Evolutionary conservation across 805 yeast genomes (phyloP).

Genomic region (Yamadazyma akitaensis): DNA sequence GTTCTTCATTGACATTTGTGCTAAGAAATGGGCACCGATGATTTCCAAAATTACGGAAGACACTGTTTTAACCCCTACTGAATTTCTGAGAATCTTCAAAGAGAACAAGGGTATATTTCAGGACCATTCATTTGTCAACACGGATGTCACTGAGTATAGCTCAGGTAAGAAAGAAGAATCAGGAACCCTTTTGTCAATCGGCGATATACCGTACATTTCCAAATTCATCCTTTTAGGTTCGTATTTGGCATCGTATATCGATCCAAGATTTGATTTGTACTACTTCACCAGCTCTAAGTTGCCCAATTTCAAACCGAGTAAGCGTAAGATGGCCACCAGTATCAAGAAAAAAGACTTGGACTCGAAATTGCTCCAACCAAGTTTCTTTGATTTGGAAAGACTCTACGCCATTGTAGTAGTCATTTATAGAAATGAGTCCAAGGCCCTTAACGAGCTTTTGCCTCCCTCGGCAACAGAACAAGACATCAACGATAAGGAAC

Average conservation of each 20-base stretch:
- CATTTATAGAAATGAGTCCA: conserved; percentile 47
- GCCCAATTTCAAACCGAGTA: conserved; percentile 35
- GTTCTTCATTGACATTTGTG: conserved; percentile 29
- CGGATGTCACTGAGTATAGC: conserved; percentile 25
- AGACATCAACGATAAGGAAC: conserved; percentile 30
- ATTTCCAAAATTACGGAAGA: conserved; percentile 24
- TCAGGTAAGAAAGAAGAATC: conserved; percentile 21
- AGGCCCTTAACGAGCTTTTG: conserved; percentile 19
- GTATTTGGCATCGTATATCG: conserved; percentile 76
- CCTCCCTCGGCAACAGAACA: conserved; percentile 19
- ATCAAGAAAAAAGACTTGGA: conserved; percentile 47
- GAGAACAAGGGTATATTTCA: conserved; percentile 27
- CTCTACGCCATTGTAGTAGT: conserved; percentile 76
- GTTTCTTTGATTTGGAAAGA: conserved; percentile 74
- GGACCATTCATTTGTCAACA: conserved; percentile 30
- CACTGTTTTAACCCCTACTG: conserved; percentile 16
- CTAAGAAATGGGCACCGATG: conserved; percentile 33
- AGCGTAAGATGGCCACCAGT: conserved; percentile 19
- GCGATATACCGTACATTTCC: conserved; percentile 57
- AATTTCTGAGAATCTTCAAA: conserved; percentile 34
- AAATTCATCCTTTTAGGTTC: conserved; percentile 78
- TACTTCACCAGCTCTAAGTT: conserved; percentile 60
- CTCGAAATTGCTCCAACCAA: conserved; percentile 64
- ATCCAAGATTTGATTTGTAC: conserved; percentile 64
- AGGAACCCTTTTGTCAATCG: conserved; percentile 18